Percentiles rank a stretch among this genome's conserved stretches.
Evolutionary conservation across 495 filamentous ascomycete species (phyloP).

Genomic region (Tuber aestivum): DNA sequence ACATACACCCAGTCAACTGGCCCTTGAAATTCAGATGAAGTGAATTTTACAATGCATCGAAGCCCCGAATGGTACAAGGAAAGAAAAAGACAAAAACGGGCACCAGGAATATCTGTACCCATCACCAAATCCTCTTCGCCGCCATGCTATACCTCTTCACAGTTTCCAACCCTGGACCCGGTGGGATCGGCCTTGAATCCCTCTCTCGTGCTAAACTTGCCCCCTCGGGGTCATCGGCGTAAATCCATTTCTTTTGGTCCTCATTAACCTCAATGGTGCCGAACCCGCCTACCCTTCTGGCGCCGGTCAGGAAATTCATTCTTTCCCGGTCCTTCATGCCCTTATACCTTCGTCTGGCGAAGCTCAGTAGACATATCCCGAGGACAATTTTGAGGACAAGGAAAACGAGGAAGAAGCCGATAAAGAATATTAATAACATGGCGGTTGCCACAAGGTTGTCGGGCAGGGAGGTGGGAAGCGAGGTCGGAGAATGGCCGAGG

Average conservation of each 20-base stretch:
- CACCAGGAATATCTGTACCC: neutral
- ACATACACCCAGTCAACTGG: neutral
- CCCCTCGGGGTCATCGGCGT: slow-evolving; percentile 73
- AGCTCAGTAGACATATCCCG: slow-evolving; percentile 72
- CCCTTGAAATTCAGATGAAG: neutral
- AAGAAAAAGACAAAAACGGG: neutral
- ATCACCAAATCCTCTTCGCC: slow-evolving; percentile 84
- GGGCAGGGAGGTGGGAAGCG: slow-evolving; percentile 43
- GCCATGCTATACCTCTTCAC: slow-evolving; percentile 87
- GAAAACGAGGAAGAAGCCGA: slow-evolving; percentile 69
- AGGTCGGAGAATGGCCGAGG: slow-evolving; percentile 54
- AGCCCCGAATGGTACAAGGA: neutral
- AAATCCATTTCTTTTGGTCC: slow-evolving; percentile 78
- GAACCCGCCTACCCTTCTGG: slow-evolving; percentile 70
- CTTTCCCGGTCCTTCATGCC: slow-evolving; percentile 63
- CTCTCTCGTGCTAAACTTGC: slow-evolving; percentile 57
- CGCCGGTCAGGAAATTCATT: slow-evolving; percentile 60
- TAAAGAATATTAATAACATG: slow-evolving; percentile 72
- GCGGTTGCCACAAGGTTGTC: slow-evolving; percentile 64
- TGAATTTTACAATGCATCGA: neutral
- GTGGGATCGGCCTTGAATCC: slow-evolving; percentile 50
- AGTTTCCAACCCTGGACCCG: slow-evolving; percentile 55
- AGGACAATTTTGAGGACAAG: slow-evolving; percentile 76
- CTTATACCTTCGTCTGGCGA: slow-evolving; percentile 67
- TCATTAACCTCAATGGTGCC: slow-evolving; percentile 83